Evolutionary conservation across 768 basidiomycete genomes (phyloP), one percentile per base, ranked within the genome.

Genomic region (Lyophyllum semitale): DNA sequence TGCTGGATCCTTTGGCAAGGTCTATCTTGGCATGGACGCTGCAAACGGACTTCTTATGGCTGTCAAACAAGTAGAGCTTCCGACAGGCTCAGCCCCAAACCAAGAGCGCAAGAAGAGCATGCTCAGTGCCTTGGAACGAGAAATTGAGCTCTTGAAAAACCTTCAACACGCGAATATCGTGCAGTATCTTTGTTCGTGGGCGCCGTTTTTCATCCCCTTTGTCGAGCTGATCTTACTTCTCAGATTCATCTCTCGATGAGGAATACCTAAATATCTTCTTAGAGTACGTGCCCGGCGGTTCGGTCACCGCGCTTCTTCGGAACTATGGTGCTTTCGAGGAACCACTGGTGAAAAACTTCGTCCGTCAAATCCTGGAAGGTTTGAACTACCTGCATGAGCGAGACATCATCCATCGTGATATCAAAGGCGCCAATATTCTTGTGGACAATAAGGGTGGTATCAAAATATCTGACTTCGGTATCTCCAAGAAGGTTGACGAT

Each of bases 371-470:
- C 59, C 76, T 95, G 40, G 84, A 86, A 47, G 95, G 95, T 11
- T 80, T 98, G 51, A 84, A 88, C 65, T 98, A 97, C 63, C 81
- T 98, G 11, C 95, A 98, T 61, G 91, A 93, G 62, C 84, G 91
- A 12, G 93, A 91, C 61, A 97, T 98, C 69, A 94, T 98, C 54
- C 95, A 98, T 71, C 90, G 95, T 11, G 97, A 99, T 66, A 99
- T 99, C 78, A 99, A 99, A 67, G 97, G 97, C 20, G 97, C 92
- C 33, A 98, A 99, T 68, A 97, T 99, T 53, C 86, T 99, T 54
- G 95, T 97, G 3, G 95, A 98, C 68, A 98, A 98, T 75, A 96
- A 96, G 70, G 94, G 95, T 17, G 94, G 95, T 9, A 88, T 97
- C 74, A 98, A 98, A 70, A 98, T 98, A 27, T 95, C 94, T 13